These are phyloP conservation scores for Tuctoria greenei DNA, from an alignment of 176 grass and related monocot species.

Conservation along the genomic window DNA sequence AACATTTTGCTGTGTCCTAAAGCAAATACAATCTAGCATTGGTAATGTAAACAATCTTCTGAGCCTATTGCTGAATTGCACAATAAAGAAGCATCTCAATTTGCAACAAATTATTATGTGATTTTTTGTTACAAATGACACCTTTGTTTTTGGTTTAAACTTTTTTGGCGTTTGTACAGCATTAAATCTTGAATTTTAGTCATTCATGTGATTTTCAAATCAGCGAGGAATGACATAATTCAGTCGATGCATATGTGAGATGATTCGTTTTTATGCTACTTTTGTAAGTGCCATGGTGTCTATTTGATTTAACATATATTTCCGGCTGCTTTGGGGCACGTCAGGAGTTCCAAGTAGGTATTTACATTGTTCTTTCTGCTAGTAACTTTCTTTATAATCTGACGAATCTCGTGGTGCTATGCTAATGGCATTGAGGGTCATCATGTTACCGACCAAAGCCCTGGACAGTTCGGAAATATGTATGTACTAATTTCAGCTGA, in stretches of 20 bases:
- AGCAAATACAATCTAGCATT: neutral
- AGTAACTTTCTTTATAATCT: constrained; percentile 82
- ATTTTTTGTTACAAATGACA: neutral
- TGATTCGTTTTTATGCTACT: constrained; percentile 8
- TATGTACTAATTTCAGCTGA: constrained; percentile 91
- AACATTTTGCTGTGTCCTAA: neutral
- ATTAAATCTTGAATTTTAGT: neutral
- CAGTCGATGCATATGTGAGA: constrained; percentile 23
- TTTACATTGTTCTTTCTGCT: constrained; percentile 63
- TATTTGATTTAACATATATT: constrained; percentile 41
- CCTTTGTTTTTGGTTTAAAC: neutral
- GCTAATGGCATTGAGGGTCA: constrained; percentile 72
- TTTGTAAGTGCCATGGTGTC: constrained; percentile 28
- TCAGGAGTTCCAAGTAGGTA: constrained; percentile 74
- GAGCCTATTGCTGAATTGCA: neutral
- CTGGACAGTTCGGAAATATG: constrained; percentile 72
- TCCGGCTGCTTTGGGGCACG: constrained; percentile 42
- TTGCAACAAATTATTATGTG: neutral
- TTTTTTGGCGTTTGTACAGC: neutral
- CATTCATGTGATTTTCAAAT: neutral
- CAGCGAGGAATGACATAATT: constrained; percentile 18
- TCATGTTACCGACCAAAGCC: constrained; percentile 66
- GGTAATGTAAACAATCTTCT: neutral
- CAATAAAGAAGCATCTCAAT: neutral
- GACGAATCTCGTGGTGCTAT: constrained; percentile 79